Evolutionary conservation across 768 basidiomycete genomes (phyloP).

Genomic region (Hypholoma sublateritium): DNA sequence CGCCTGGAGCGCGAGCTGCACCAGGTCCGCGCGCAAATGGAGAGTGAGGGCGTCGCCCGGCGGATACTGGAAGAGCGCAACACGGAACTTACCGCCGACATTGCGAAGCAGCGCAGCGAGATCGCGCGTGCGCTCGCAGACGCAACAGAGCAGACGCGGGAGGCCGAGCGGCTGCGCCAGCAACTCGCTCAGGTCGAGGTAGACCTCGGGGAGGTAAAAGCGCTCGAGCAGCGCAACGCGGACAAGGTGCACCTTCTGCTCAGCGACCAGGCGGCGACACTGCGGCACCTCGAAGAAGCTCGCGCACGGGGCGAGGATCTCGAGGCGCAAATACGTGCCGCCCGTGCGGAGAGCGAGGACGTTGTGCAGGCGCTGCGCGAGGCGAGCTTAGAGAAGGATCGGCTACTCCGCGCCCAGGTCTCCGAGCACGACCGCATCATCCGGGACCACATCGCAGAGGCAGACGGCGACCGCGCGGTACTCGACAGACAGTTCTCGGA

Average conservation of each 20-base stretch:
- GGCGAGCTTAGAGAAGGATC: slow-evolving; percentile 76
- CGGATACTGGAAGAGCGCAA: slow-evolving; percentile 68
- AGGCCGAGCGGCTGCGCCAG: slow-evolving; percentile 58
- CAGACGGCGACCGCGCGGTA: slow-evolving; percentile 91
- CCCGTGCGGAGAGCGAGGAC: slow-evolving; percentile 70
- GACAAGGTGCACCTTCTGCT: slow-evolving; percentile 64
- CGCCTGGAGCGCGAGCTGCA: slow-evolving; percentile 64
- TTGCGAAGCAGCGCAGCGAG: slow-evolving; percentile 54
- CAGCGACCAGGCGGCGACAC: slow-evolving; percentile 72
- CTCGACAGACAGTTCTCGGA: slow-evolving; percentile 86
- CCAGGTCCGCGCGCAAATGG: slow-evolving; percentile 60
- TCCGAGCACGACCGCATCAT: slow-evolving; percentile 65
- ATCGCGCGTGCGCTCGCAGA: slow-evolving; percentile 62
- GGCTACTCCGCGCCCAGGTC: slow-evolving; percentile 69
- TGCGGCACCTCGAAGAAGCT: slow-evolving; percentile 74
- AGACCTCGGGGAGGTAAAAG: slow-evolving; percentile 69
- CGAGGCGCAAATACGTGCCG: slow-evolving; percentile 70
- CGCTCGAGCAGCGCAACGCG: slow-evolving; percentile 62
- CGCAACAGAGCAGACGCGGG: slow-evolving; percentile 63
- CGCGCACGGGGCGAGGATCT: slow-evolving; percentile 72
- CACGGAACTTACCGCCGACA: slow-evolving; percentile 49
- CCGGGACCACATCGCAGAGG: slow-evolving; percentile 88
- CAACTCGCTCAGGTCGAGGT: slow-evolving; percentile 60
- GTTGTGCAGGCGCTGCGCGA: slow-evolving; percentile 67
- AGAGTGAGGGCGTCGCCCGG: slow-evolving; percentile 60